Conservation (phyloP, 176 grass and related monocot species). For the Oryza glaberrima region DNA sequence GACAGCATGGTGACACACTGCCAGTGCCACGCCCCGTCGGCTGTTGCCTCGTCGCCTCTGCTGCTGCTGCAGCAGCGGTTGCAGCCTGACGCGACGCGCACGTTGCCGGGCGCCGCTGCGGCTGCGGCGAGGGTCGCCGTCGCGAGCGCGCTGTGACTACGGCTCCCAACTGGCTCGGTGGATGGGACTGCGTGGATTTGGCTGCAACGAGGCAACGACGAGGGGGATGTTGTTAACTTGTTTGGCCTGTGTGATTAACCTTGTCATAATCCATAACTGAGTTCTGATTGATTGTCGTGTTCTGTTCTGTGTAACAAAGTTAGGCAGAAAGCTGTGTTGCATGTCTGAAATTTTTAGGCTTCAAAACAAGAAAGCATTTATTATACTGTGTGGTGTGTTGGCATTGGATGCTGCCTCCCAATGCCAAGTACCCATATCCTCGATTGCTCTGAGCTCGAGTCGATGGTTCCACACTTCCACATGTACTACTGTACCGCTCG, state of each 20-base stretch:
- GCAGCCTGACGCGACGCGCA: not conserved
- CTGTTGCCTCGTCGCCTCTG: not conserved
- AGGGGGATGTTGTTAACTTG: no score
- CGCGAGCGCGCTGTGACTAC: no score
- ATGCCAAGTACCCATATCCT: not conserved
- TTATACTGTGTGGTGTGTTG: not conserved
- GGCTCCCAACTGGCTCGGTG: no score
- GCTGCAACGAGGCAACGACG: no score
- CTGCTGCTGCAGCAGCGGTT: not conserved
- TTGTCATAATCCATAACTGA: no score
- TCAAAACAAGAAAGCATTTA: not conserved
- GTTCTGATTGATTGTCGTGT: not conserved
- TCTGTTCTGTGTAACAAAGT: not conserved
- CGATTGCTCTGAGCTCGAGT: not conserved
- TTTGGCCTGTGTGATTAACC: no score
- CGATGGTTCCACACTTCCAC: no score
- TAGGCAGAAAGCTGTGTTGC: not conserved
- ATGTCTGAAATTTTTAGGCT: not conserved
- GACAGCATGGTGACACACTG: not conserved
- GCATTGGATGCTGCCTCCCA: not conserved
- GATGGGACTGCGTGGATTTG: no score
- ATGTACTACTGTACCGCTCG: no score
- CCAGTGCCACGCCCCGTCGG: no score
- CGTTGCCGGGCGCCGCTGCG: not conserved
- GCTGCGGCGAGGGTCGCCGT: no score